Conservation (phyloP, 345 rosid genomes). For the Eucalyptus cladocalyx region DNA sequence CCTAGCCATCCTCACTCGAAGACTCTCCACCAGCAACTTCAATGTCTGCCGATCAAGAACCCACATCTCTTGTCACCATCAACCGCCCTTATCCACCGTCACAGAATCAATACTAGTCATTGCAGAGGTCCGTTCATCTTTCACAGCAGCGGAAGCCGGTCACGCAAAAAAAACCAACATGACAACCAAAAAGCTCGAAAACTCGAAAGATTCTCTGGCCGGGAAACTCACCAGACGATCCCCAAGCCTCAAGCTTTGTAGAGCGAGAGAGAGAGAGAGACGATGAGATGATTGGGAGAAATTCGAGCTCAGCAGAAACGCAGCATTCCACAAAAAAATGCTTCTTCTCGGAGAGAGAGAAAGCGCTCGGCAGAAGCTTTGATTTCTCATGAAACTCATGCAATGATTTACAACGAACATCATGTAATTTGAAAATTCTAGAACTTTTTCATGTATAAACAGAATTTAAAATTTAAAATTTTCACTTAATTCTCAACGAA, state of each 20-base stretch:
- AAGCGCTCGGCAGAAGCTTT: background rate
- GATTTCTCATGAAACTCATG: background rate
- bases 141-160: background rate
- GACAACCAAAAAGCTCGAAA: too few species aligned
- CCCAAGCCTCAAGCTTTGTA: background rate
- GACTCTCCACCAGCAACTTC: too few species aligned
- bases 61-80: too few species aligned
- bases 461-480: too few species aligned
- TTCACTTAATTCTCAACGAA: too few species aligned
- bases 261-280: background rate
- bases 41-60: background rate
- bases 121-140: background rate
- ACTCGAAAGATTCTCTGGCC: too few species aligned
- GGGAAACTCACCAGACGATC: too few species aligned
- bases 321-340: conserved; percentile 7
- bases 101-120: accelerated
- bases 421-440: too few species aligned
- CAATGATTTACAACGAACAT: too few species aligned
- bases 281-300: background rate
- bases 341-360: background rate
- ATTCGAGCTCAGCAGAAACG: conserved; percentile 9
- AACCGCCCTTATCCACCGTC: accelerated
- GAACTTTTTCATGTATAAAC: too few species aligned
- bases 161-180: too few species aligned
- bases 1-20: too few species aligned